Base-by-base conservation (phyloP, 306 rosid species). In the Cucurbita ficifolia region DNA sequence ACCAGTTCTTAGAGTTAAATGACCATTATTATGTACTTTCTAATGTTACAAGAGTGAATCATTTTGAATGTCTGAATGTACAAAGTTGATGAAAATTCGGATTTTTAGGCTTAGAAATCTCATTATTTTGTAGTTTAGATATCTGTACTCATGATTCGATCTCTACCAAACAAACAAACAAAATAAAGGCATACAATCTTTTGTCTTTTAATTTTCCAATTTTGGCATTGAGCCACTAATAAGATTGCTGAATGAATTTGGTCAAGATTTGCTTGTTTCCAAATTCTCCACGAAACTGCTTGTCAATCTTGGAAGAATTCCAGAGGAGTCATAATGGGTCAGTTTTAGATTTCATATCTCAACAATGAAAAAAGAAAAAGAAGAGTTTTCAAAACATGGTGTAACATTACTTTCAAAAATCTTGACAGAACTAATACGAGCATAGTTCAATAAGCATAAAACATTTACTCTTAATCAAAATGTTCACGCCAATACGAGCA, bases 201-300 rank as follows among this genome's bases (percentile, higher is more conserved):
- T 48, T 16, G 6, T 64, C 11, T 68, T 22, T 19, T 43, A 17
- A 1, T 19, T 65, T 40, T 63, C 35, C 17, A 63, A 48, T 48
- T 13, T 48, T 24, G 18, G 39, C 10, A 12, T 45, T 67, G 54
- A 19, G 6, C 38, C 6, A 46, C 8, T 21, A 45, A 43, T 46
- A 68, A 45, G 39, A 68, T 46, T 67, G 11, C 0, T 18, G 72
- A 11, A 45, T 65, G 72, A 7, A 68, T 18, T 45, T 21, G 39
- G 73, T 68, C 73, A 68, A 68, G 35, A 68, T 22, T 46, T 22
- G 73, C 6, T 38, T 43, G 72, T 67, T 67, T 43, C 19, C 73
- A 68, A 21, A 22, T 68, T 21, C 55, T 24, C 42, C 73, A 68
- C 29, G 56, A 24, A 68, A 68, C 13, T 68, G 42, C 56, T 46